Evolutionary conservation across 176 grass and related monocot genomes (phyloP).

Genomic region (Bromus sterilis): DNA sequence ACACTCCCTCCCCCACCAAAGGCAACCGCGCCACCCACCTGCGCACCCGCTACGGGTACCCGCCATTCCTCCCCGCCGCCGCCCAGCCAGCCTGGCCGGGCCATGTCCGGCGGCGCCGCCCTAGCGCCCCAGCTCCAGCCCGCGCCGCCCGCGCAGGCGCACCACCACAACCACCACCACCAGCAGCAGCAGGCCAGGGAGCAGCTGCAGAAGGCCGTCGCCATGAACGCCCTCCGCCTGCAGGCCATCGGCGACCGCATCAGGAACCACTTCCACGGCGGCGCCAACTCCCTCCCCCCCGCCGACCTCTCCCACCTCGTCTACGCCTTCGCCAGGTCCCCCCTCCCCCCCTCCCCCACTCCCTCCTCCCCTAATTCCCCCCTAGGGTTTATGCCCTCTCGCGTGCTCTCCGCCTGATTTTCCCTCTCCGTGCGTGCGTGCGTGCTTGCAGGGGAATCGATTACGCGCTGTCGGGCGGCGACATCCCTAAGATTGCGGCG

Average conservation of each 20-base stretch:
- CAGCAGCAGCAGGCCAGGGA: constrained; percentile 2
- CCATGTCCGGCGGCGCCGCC: neutral
- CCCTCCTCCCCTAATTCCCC: neutral
- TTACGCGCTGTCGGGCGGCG: constrained; percentile 61
- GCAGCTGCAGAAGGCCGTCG: constrained; percentile 19
- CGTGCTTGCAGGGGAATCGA: constrained; percentile 71
- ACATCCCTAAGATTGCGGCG: constrained; percentile 43
- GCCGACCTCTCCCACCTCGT: constrained; percentile 24
- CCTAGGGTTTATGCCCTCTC: constrained; percentile 24
- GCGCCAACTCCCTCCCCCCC: neutral
- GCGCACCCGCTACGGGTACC: neutral
- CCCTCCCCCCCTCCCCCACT: neutral
- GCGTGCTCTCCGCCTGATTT: neutral
- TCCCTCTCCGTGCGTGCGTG: no score
- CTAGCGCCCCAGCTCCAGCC: neutral
- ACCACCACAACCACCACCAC: neutral
- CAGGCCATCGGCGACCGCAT: constrained; percentile 27
- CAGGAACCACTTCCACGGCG: constrained; percentile 8
- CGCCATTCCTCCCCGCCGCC: neutral
- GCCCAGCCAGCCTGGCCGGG: neutral
- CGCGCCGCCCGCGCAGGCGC: neutral
- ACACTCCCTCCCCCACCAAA: neutral
- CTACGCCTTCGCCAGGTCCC: constrained; percentile 35
- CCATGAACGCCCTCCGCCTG: constrained; percentile 2
- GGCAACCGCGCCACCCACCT: neutral